Base-by-base conservation (phyloP, 2,329 filamentous ascomycete genomes). In the Tolypocladium guangdongense region DNA sequence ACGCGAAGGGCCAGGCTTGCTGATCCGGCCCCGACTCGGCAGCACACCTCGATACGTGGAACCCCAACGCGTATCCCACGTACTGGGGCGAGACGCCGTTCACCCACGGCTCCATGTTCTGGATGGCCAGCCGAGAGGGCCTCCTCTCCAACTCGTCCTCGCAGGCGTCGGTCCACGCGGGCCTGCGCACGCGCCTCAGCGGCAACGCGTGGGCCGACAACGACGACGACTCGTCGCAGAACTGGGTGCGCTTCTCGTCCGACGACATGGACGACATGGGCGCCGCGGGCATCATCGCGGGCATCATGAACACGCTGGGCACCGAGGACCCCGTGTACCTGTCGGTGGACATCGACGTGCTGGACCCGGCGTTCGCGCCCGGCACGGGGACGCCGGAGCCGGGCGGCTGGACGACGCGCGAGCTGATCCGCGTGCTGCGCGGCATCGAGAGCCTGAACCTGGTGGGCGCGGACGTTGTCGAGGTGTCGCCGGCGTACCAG, bases 101-200 rank as follows among this genome's bases (percentile, higher is more conserved):
- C 73, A 95, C 85, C 64, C 90, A 96, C 68, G 90, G 91, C 5
- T 88, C 82, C 60, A 93, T 95, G 84, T 95, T 95, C 76, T 92
- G 89, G 86, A 80, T 92, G 60, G 90, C 90, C 7, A 84, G 84
- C 49, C 83, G 84, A 33, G 90, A 95, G 67, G 88, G 88, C 0
- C 73, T 96, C 30, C 84, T 95, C 54, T 77, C 81, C 56, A 91
- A 92, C 67, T 58, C 65, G 16, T 85, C 81, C 0, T 81, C 79
- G 10, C 87, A 93, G 73, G 73, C 76, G 33, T 87, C 81, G 0
- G 88, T 93, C 7, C 90, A 96, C 67, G 90, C 88, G 0, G 90
- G 90, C 1, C 74, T 95, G 50, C 83, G 90, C 46, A 95, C 89
- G 0, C 78, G 89, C 4, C 75, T 96, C 6, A 83, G 81, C 0